Percentiles rank a stretch among this genome's conserved stretches.
phyloP scores from a whole-genome alignment of 176 grass and related monocot species.

The Aegilops longissima region DNA sequence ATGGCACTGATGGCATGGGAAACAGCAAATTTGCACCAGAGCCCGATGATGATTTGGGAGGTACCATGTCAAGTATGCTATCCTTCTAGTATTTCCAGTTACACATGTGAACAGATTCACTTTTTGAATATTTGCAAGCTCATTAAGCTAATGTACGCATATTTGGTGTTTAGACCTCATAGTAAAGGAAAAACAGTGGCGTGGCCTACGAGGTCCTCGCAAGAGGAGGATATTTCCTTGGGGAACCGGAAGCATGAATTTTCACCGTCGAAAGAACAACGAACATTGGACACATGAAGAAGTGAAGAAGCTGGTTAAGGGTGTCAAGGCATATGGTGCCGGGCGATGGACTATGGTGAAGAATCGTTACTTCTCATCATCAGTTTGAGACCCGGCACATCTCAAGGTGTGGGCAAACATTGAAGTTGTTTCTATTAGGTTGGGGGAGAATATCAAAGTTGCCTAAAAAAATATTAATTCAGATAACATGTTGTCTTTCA shows the following conservation, averaged over 20 bases:
- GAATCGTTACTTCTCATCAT: background rate
- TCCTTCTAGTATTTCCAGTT: background rate
- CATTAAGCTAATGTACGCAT: background rate
- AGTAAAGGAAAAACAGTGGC: background rate
- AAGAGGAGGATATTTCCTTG: background rate
- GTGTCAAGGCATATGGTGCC: background rate
- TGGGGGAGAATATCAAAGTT: background rate
- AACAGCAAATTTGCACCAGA: background rate
- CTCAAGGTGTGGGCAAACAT: slow-evolving; percentile 24
- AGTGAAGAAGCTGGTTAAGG: background rate
- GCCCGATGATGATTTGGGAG: background rate
- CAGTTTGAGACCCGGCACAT: background rate
- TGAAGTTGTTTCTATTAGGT: background rate
- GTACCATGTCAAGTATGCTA: background rate
- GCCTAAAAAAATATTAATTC: background rate
- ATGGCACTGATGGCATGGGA: background rate
- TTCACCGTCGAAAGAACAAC: slow-evolving; percentile 4
- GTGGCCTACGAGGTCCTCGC: background rate
- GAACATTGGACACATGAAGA: slow-evolving; percentile 10
- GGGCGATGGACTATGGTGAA: slow-evolving; percentile 8
- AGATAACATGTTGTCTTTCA: background rate
- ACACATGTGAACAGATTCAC: background rate
- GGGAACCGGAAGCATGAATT: background rate
- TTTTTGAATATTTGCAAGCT: background rate
- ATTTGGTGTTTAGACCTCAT: background rate